Evolutionary conservation across 768 basidiomycete species (phyloP), one percentile per base, ranked within the genome.

Genomic region (Obba rivulosa): DNA sequence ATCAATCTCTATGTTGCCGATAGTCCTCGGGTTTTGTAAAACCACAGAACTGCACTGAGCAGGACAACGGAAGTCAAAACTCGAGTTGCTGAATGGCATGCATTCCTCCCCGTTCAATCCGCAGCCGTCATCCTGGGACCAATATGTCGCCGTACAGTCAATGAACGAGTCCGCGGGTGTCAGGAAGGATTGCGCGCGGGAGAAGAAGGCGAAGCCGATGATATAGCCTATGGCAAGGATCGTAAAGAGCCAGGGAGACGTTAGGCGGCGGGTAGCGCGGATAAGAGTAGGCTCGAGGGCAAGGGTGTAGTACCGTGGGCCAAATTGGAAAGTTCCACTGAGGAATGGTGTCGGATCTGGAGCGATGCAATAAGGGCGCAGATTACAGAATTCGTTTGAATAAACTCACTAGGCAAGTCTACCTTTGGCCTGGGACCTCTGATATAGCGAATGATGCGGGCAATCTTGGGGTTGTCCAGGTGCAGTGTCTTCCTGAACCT

Each of bases 41-140:
- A 83, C 76, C 38, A 84, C 78, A 20, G 65, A 66, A 41, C 71
- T 68, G 57, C 87, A 87, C 45, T 79, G 79, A 4, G 87, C 83
- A 4, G 88, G 90, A 62, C 90, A 94, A 13, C 91, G 80, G 58
- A 94, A 87, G 51, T 87, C 77, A 59, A 85, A 79, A 8, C 76
- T 73, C 3, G 73, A 62, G 51, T 80, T 72, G 41, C 72, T 68
- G 60, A 87, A 86, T 0, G 87, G 87, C 13, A 66, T 70, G 62
- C 90, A 93, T 2, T 62, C 51, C 35, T 65, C 56, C 2, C 89
- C 91, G 54, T 92, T 66, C 24, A 91, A 67, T 18, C 90, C 89
- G 55, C 90, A 92, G 10, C 76, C 77, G 56, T 81, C 79, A 53
- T 87, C 78, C 20, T 76, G 69, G 2, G 70, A 53, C 86, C 87